Percentiles rank a stretch among this genome's conserved stretches.
These are phyloP conservation scores for Elsinoe necatrix DNA, from an alignment of 2,329 filamentous ascomycete genomes.

Conservation along the genomic window DNA sequence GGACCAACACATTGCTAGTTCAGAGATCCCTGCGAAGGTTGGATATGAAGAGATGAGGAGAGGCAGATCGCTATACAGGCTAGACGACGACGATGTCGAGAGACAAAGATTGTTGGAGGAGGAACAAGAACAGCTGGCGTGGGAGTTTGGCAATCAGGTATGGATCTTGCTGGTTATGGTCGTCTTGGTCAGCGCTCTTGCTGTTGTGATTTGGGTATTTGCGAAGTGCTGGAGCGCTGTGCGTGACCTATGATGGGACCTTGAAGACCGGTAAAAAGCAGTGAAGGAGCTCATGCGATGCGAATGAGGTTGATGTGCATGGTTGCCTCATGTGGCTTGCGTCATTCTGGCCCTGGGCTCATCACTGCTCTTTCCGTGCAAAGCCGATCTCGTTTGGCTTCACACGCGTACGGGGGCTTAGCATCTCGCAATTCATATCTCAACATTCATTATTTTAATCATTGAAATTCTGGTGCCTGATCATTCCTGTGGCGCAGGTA, in stretches of 20 bases:
- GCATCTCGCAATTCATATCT: neutral
- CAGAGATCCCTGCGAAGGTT: no score
- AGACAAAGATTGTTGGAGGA: neutral
- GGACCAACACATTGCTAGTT: no score
- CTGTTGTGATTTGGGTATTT: neutral
- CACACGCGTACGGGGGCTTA: conserved; percentile 13
- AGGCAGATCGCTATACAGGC: neutral
- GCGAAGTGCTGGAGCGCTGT: neutral
- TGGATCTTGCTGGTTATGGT: neutral
- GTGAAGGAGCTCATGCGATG: no score
- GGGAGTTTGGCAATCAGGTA: neutral
- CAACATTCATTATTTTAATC: neutral
- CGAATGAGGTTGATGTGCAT: neutral
- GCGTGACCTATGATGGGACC: neutral
- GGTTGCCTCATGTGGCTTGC: neutral
- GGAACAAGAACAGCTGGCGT: neutral
- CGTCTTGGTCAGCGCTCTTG: neutral
- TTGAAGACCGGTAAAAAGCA: no score
- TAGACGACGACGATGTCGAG: neutral
- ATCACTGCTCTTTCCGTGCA: neutral
- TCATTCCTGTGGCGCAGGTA: conserved; percentile 2
- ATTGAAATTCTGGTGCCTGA: conserved; percentile 13
- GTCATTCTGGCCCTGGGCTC: neutral
- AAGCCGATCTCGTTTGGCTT: neutral
- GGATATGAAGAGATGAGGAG: neutral